phyloP scores from a whole-genome alignment of 2,329 filamentous ascomycete genomes.

The Teratosphaeria gauchensis region DNA sequence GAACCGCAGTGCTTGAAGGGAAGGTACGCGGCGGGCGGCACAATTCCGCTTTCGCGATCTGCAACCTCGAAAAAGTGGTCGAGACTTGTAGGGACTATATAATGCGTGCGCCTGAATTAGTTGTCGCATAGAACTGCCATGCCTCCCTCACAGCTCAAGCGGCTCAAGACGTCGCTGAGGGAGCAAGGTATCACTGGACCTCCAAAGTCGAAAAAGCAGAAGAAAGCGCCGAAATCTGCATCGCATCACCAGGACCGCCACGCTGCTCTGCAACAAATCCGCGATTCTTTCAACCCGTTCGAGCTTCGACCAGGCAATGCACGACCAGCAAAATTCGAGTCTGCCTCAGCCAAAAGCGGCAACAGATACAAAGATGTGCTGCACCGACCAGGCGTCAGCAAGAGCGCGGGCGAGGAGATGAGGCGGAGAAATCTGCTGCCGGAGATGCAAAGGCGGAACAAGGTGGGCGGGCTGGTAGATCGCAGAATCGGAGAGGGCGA shows the following conservation, averaged over 20 bases:
- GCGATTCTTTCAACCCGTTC: constrained; percentile 96
- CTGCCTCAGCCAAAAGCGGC: constrained; percentile 30
- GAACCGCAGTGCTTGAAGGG: background rate
- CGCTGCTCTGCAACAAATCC: constrained; percentile 72
- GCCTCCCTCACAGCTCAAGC: constrained; percentile 93
- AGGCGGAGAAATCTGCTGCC: constrained; percentile 74
- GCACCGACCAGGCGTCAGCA: constrained; percentile 73
- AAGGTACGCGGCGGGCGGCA: background rate
- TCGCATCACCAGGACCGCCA: constrained; percentile 61
- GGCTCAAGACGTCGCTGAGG: constrained; percentile 79
- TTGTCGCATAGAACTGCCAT: constrained; percentile 39
- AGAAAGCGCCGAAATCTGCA: constrained; percentile 50
- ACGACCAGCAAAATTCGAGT: constrained; percentile 73
- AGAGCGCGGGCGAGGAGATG: constrained; percentile 78
- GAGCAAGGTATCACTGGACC: constrained; percentile 86
- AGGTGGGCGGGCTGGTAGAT: constrained; percentile 86
- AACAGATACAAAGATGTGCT: constrained; percentile 46
- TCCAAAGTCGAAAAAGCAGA: constrained; percentile 92
- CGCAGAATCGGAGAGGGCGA: constrained; percentile 93
- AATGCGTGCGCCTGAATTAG: background rate
- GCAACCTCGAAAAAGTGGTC: background rate
- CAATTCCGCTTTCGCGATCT: background rate
- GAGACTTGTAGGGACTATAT: background rate
- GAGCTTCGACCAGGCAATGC: constrained; percentile 60
- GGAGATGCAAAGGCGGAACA: constrained; percentile 81